Conservation (phyloP, 2,329 filamentous ascomycete species). For the Pseudocercospora eumusae region DNA sequence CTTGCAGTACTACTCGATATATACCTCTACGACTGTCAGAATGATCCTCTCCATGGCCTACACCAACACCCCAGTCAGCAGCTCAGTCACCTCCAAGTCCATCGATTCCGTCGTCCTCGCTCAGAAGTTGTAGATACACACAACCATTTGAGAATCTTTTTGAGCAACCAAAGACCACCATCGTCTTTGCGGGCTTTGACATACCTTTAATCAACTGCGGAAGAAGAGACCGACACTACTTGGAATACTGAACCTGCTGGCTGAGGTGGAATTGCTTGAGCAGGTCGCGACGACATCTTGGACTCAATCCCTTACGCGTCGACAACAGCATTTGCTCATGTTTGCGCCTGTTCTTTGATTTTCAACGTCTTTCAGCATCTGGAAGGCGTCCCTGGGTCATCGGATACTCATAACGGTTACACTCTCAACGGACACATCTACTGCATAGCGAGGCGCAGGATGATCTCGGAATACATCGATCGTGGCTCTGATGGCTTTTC, state of each 20-base stretch:
- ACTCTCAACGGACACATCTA: constrained; percentile 35
- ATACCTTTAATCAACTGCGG: constrained; percentile 11
- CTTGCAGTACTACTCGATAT: constrained; percentile 27
- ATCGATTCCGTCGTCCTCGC: constrained; percentile 26
- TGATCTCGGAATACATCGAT: constrained; percentile 30
- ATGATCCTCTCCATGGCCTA: constrained; percentile 31
- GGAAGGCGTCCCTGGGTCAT: constrained; percentile 35
- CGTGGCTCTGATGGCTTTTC: constrained; percentile 36
- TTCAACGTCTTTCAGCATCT: constrained; percentile 35
- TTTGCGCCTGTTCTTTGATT: constrained; percentile 19
- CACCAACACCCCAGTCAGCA: constrained; percentile 29
- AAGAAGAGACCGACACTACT: constrained; percentile 30
- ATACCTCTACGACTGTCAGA: constrained; percentile 22
- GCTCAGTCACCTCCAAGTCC: constrained; percentile 34
- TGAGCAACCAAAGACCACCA: constrained; percentile 16
- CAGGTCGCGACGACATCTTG: constrained; percentile 3
- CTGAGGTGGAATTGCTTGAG: neutral
- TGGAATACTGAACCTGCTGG: constrained; percentile 24
- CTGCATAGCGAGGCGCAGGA: constrained; percentile 28
- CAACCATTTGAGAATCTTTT: constrained; percentile 6
- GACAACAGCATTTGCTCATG: constrained; percentile 25
- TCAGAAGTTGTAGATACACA: constrained; percentile 26
- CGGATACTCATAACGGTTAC: constrained; percentile 27
- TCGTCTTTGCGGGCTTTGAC: constrained; percentile 10
- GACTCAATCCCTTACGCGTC: constrained; percentile 3